Evolutionary conservation across 192 early-diverging fungal species (phyloP), one percentile per base, ranked within the genome.

Genomic region (Mortierella claussenii): DNA sequence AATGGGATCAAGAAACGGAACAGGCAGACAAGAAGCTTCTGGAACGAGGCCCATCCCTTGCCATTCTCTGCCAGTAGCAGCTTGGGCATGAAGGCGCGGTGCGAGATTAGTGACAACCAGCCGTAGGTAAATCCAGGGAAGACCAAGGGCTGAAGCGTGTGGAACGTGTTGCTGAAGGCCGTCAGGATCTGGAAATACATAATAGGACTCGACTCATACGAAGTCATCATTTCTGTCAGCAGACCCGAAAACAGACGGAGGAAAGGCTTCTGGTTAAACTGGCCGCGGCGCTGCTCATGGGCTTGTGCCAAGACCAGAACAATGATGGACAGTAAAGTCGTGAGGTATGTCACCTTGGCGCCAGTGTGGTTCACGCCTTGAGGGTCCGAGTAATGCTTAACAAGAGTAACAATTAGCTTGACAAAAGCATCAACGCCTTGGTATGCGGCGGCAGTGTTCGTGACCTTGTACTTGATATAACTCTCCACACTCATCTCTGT

Each of bases 91-190:
- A 97, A 95, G 68, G 88, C 89, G 0, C 96, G 85, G 74, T 99
- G 97, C 27, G 96, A 94, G 32, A 96, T 92, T 55, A 99, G 82
- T 74, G 93, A 91, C 21, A 98, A 83, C 96, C 97, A 99, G 36
- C 93, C 92, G 74, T 96, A 97, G 23, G 90, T 90, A 69, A 98
- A 97, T 13, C 95, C 95, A 45, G 97, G 96, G 63, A 99, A 88
- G 56, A 89, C 87, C 20, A 86, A 69, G 21, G 97, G 97, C 57
- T 91, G 90, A 47, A 99, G 68, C 2, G 94, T 90, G 63, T 90
- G 83, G 78, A 99, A 89, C 18, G 94, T 89, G 53, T 94, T 89
- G 63, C 89, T 91, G 56, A 88, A 85, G 36, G 85, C 82, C 20
- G 83, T 89, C 49, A 95, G 75, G 55, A 95, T 86, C 67, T 89